These are phyloP conservation scores for Creolimax fragrantissima DNA, from an alignment of 78 protist genomes.

Conservation along the genomic window DNA sequence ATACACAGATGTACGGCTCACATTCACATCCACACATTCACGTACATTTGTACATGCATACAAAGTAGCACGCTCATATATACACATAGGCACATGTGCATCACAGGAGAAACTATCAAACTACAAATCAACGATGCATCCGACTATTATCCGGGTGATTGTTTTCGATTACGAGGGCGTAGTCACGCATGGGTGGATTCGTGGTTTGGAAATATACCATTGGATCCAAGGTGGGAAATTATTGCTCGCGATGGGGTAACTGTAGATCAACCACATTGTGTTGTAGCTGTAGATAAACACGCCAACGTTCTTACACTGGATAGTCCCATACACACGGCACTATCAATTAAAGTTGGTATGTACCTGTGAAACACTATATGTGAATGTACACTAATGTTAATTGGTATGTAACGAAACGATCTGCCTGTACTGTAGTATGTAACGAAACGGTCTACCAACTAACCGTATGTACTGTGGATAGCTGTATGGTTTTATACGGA, in stretches of 20 bases:
- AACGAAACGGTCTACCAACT: too few relatives aligned
- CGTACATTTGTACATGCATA: too few relatives aligned
- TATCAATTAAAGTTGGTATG: background rate
- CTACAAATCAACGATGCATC: background rate
- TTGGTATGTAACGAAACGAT: too few relatives aligned
- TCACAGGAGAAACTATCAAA: background rate
- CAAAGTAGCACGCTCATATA: too few relatives aligned
- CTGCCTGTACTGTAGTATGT: too few relatives aligned
- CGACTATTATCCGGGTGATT: background rate
- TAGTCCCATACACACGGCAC: background rate
- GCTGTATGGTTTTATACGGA: too few relatives aligned
- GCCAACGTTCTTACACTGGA: background rate
- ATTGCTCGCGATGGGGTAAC: background rate
- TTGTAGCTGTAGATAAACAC: background rate
- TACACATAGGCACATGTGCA: too few relatives aligned
- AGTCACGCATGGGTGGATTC: background rate
- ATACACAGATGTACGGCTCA: too few relatives aligned
- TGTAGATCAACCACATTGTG: constrained; percentile 10
- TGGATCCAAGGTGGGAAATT: background rate
- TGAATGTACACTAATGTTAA: too few relatives aligned
- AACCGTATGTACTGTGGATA: too few relatives aligned
- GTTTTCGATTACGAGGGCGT: background rate
- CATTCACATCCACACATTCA: too few relatives aligned
- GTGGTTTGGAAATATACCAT: constrained; percentile 6
- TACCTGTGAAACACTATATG: too few relatives aligned